phyloP scores from a whole-genome alignment of 2,329 filamentous ascomycete genomes.

The Penicillium sp. region DNA sequence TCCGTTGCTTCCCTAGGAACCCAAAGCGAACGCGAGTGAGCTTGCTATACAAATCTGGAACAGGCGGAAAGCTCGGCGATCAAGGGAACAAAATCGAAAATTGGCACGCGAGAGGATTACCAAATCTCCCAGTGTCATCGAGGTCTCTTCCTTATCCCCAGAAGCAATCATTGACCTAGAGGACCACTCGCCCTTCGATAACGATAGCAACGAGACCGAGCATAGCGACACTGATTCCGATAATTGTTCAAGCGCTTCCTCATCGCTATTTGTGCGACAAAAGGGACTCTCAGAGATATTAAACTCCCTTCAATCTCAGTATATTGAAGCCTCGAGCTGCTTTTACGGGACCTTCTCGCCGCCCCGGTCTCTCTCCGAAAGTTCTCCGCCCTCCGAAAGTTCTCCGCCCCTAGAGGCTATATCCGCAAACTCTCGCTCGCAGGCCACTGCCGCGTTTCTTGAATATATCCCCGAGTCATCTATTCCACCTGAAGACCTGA shows the following conservation, averaged over 20 bases:
- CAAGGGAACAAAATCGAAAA: constrained; percentile 3
- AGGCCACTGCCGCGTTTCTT: background rate
- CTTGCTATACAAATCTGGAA: constrained; percentile 32
- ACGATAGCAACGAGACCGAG: background rate
- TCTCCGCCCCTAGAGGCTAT: background rate
- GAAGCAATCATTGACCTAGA: background rate
- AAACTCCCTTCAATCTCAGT: background rate
- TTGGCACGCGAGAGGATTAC: background rate
- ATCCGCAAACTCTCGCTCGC: background rate
- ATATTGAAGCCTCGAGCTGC: background rate
- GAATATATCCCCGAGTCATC: background rate
- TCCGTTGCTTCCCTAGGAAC: constrained; percentile 26
- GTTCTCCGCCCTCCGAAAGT: background rate
- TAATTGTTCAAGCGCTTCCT: background rate
- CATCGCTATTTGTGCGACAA: background rate
- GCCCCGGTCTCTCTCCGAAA: background rate
- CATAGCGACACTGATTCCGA: background rate
- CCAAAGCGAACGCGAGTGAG: constrained; percentile 35
- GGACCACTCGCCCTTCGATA: background rate
- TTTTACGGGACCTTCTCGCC: background rate
- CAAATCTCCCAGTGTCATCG: background rate
- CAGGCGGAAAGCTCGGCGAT: constrained; percentile 18
- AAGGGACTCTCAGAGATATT: background rate
- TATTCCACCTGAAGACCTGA: background rate
- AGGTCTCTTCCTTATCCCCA: background rate